Evolutionary conservation across 306 rosid genomes (phyloP).

Genomic region (Hippophae gyantsensis): DNA sequence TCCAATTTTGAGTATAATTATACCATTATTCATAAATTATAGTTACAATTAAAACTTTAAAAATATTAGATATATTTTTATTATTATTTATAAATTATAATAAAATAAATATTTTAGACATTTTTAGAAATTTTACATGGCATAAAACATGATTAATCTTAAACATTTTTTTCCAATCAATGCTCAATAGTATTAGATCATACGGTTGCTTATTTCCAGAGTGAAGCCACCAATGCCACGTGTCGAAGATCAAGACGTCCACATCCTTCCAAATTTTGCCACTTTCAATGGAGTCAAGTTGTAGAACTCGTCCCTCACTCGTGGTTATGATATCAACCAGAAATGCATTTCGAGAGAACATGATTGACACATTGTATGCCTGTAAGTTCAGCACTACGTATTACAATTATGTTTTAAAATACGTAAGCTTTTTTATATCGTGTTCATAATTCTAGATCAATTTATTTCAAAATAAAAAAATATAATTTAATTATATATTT

Average conservation of each 20-base stretch:
- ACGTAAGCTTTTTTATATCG: too few relatives aligned
- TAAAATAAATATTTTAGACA: not conserved
- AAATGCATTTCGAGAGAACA: constrained; percentile 34
- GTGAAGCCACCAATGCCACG: constrained; percentile 58
- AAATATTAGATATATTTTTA: too few relatives aligned
- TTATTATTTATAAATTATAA: too few relatives aligned
- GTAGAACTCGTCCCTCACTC: constrained; percentile 21
- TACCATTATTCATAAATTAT: too few relatives aligned
- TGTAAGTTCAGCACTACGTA: not conserved
- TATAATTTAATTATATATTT: too few relatives aligned
- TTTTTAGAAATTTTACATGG: not conserved
- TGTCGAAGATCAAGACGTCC: constrained; percentile 32
- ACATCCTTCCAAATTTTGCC: constrained; percentile 24
- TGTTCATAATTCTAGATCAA: too few relatives aligned
- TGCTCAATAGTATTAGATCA: not conserved
- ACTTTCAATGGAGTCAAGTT: constrained; percentile 26
- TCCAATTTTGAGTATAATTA: too few relatives aligned
- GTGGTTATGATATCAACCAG: constrained; percentile 29
- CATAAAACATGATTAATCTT: too few relatives aligned
- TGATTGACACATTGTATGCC: constrained; percentile 24
- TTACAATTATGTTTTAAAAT: too few relatives aligned
- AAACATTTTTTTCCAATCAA: too few relatives aligned
- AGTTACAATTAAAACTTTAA: too few relatives aligned
- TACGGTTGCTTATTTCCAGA: constrained; percentile 41
- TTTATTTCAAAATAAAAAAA: too few relatives aligned